Evolutionary conservation across 108 stramenopile genomes (phyloP), one percentile per base, ranked within the genome.

Genomic region (Schizochytrium sp.): DNA sequence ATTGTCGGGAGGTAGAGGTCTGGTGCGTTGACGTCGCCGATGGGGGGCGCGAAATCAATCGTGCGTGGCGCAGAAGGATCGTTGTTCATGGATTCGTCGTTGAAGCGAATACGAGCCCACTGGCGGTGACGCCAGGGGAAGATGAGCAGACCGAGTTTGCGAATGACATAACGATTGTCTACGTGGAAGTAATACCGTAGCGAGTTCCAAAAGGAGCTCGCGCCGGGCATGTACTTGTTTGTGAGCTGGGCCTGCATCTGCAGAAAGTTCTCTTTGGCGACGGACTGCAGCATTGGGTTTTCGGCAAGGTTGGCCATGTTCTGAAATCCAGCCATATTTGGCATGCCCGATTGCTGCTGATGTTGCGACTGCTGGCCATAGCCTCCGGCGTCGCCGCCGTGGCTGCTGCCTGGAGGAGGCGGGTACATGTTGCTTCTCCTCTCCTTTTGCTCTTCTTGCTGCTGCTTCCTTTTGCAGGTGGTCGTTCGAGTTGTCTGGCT

Each of bases 1-100:
- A 99, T 99, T 72, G 93, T 55, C 2, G 99, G 99, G 23, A 99
- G 91, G 92, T 99, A 99, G 76, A 99, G 91, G 94, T 99, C 99
- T 47, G 97, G 97, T 23, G 98, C 97, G 90, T 98, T 98, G 72
- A 94, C 95, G 90, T 99, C 99, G 29, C 92, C 90, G 58, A 90
- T 89, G 8, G 99, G 99, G 14, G 95, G 90, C 25, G 94, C 95
- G 90, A 95, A 97, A 53, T 59, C 44, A 5, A 88, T 44, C 88
- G 89, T 58, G 23, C 95, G 71, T 5, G 44, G 14, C 55, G 44
- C 60, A 12, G 58, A n/a, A 18, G 72, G 41, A 8, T 69, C 63
- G 29, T n/a, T 58, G 12, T 72, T 60, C 90, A 92, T 89, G 16
- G 91, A 88, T 19, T 91, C 91, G 23, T 90, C 89, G 60, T 91